A percentile compares a stretch with the other conserved stretches of the same genome.
phyloP scores from a whole-genome alignment of 2,329 filamentous ascomycete genomes.

The Paraphaeosphaeria sporulosa region DNA sequence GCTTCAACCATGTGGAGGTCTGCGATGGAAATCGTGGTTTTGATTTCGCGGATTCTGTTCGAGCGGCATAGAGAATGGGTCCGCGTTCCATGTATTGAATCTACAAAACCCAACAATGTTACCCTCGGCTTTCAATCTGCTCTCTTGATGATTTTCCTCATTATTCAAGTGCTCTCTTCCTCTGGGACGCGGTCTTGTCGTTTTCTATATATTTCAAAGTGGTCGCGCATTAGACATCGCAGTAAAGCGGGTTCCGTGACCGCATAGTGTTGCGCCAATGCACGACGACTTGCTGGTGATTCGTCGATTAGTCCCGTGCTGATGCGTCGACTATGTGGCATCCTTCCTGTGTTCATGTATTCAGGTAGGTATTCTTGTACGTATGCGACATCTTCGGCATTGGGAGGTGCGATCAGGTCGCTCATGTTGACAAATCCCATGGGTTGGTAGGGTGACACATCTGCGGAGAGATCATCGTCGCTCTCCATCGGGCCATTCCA shows the following conservation, averaged over 20 bases:
- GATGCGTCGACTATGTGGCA: conserved; percentile 10
- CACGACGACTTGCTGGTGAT: conserved; percentile 18
- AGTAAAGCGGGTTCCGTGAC: conserved; percentile 33
- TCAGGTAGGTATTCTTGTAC: conserved; percentile 16
- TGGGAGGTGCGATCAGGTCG: conserved; percentile 16
- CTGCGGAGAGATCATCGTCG: neutral
- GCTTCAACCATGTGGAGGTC: neutral
- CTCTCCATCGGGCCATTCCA: conserved; percentile 18
- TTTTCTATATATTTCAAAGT: conserved; percentile 22
- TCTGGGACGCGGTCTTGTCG: neutral
- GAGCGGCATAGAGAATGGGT: neutral
- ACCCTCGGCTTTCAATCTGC: neutral
- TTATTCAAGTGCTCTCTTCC: neutral
- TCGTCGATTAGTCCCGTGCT: conserved; percentile 16
- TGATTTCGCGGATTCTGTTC: neutral
- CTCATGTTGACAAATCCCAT: conserved; percentile 22
- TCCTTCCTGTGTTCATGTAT: neutral
- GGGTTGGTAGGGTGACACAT: conserved; percentile 3
- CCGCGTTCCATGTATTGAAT: neutral
- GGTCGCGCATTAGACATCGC: conserved; percentile 28
- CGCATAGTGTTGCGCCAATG: conserved; percentile 26
- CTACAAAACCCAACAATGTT: neutral
- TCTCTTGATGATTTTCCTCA: neutral
- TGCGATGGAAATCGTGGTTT: neutral
- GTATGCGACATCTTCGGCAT: conserved; percentile 15